Base-by-base conservation (phyloP, 192 early-diverging fungal genomes). In the Diversispora eburnea region DNA sequence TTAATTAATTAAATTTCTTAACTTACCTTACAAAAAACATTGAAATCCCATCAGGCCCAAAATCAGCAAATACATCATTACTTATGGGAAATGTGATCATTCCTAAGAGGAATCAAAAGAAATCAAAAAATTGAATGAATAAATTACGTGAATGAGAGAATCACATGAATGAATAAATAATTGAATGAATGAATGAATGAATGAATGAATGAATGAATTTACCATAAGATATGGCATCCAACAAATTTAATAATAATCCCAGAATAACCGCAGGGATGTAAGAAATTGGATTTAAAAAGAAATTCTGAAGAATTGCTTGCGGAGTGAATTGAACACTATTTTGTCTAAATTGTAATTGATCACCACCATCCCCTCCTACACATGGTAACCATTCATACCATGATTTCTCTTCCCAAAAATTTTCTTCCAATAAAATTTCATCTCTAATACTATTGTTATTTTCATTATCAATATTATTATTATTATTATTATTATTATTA, bases 141-240 rank as follows among this genome's bases (percentile, higher is more conserved):
- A 5, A n/a, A n/a, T n/a, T n/a, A n/a, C n/a, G n/a, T n/a, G n/a
- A n/a, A n/a, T n/a, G n/a, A n/a, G n/a, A n/a, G n/a, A n/a, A 25
- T 56, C 49, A 49, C 13, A 49, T 48, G 6, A 56, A 12, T 7
- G 5, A 8, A 43, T 10, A 20, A 20, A 33, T 20, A 19, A 67
- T 3, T 70, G 9, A 39, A 25, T 10, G 7, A 20, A 0, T 43
- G 42, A 70, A 42, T 70, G 9, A 39, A 25, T 10, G 7, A 20
- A 0, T 43, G 42, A 70, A 42, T 12, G 8, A 55, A 22, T 19
- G 6, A 17, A 48, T 33, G 25, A 33, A 33, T 54, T 70, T 88
- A 75, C 92, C 92, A 80, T 91, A 93, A 42, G 91, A 91, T 46
- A 97, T 86, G 9, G 94, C 94, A 78, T 99, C 97, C 49, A 99